Evolutionary conservation across 2,329 filamentous ascomycete species (phyloP).

Genomic region (Coniochaeta sp.): DNA sequence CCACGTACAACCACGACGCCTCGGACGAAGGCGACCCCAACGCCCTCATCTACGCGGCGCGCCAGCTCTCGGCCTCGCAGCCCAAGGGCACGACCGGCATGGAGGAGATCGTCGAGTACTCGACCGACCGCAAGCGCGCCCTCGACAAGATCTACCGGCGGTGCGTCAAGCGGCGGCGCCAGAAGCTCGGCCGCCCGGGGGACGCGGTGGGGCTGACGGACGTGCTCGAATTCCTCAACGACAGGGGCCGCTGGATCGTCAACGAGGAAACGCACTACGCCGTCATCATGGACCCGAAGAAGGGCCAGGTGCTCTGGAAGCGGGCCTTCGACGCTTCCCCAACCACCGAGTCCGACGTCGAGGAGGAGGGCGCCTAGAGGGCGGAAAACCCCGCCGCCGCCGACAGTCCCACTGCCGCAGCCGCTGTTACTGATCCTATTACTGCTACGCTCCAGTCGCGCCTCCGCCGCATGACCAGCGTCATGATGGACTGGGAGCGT

Average conservation of each 20-base stretch:
- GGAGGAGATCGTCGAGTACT: conserved; percentile 14
- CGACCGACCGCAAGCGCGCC: conserved; percentile 14
- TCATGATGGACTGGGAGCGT: background rate
- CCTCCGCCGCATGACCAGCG: background rate
- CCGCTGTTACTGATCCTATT: too few relatives aligned
- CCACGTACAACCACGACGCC: conserved; percentile 20
- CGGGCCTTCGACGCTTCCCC: conserved; percentile 12
- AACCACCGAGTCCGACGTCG: background rate
- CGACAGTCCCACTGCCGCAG: background rate
- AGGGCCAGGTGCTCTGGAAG: conserved; percentile 33
- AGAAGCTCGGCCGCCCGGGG: background rate
- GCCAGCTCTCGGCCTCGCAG: background rate
- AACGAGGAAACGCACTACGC: conserved; percentile 24
- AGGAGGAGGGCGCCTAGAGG: background rate
- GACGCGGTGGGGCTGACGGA: conserved; percentile 11
- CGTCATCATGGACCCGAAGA: conserved; percentile 37
- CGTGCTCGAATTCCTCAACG: conserved; percentile 16
- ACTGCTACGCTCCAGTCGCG: background rate
- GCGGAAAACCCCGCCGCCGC: background rate
- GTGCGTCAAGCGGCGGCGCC: background rate
- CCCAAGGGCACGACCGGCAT: conserved; percentile 12
- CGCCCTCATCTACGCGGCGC: conserved; percentile 5
- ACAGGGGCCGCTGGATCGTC: conserved; percentile 15
- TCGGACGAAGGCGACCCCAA: conserved; percentile 15
- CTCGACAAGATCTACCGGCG: conserved; percentile 8